Base-by-base conservation (phyloP, 352 stramenopile genomes). In the Halophytophthora polymorphica region DNA sequence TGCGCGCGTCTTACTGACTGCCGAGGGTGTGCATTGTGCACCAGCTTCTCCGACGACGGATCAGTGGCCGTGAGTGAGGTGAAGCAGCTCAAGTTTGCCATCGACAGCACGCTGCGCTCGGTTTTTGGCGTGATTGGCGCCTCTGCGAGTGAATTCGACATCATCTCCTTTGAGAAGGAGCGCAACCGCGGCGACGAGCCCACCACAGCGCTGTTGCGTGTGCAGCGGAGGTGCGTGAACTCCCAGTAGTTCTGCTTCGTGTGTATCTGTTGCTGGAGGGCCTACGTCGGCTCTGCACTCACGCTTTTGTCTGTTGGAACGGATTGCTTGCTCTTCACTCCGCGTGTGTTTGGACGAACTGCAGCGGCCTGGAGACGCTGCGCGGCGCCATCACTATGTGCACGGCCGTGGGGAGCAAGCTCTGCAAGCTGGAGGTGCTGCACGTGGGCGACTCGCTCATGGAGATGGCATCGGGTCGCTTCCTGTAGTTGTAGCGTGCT, bases 331-430 rank as follows among this genome's bases (percentile, higher is more conserved):
- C 18, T 13, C 2, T 8, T 8, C 15, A 4, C 4, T 50, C 18
- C 10, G 11, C 29, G 41, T 41, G 22, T 8, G 2, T 6, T 23
- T n/a, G 22, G 10, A 11, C 13, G 2, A 10, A 29, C 11, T n/a
- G 49, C 48, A 77, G 77, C 33, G 78, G 74, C 34, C 49, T 92
- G 31, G 64, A 88, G 48, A 71, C 56, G 1, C 59, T 92, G 10
- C 73, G 76, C 61, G 78, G 78, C 12, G 78, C 78, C 21, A 66
- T 90, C 45, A 86, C 72, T n/a, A 85, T 90, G 70, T 90, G 78
- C 56, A 83, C 81, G 29, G 67, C 64, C 12, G 61, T 92, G 8
- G 79, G 88, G 43, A 70, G 73, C 31, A 83, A 81, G 46, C 50
- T 80, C 14, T 81, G 73, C 65, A 86, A 81, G 52, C 49, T 86